These are phyloP conservation scores for Lentinula boryana DNA, from an alignment of 768 basidiomycete genomes.

Conservation along the genomic window DNA sequence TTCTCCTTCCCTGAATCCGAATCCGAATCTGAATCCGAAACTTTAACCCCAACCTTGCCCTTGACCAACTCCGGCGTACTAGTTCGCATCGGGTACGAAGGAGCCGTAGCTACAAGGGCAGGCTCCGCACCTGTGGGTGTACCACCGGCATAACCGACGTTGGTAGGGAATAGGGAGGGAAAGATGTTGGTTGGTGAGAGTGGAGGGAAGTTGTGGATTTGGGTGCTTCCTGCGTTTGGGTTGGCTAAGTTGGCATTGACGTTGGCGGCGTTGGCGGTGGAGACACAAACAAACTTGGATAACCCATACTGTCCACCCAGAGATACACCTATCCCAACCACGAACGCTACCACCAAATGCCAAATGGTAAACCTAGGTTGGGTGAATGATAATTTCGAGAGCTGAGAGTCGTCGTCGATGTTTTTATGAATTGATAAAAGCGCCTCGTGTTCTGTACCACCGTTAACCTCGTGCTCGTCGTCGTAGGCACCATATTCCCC, in stretches of 20 bases:
- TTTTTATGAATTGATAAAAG: constrained; percentile 23
- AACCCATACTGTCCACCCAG: too few species aligned
- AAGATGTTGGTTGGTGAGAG: constrained; percentile 64
- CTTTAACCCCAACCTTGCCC: constrained; percentile 16
- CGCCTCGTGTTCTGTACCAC: constrained; percentile 24
- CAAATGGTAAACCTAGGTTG: too few species aligned
- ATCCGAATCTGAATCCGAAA: background rate
- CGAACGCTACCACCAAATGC: too few species aligned
- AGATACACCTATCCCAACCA: too few species aligned
- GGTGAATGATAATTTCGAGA: too few species aligned
- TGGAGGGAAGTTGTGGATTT: constrained; percentile 67
- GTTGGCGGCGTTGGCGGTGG: constrained; percentile 14
- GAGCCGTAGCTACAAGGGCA: constrained; percentile 66
- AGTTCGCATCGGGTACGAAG: constrained; percentile 72
- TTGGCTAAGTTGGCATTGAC: constrained; percentile 41
- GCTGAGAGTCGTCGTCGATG: too few species aligned
- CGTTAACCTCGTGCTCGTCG: constrained; percentile 6
- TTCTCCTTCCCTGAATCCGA: constrained; percentile 10
- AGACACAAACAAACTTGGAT: too few species aligned
- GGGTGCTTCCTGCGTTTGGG: constrained; percentile 69
- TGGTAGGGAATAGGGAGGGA: constrained; percentile 69
- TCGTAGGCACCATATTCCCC: constrained; percentile 7
- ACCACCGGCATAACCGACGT: constrained; percentile 70
- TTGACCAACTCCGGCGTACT: constrained; percentile 59
- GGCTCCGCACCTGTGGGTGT: constrained; percentile 81